These are phyloP conservation scores for Ehretia macrophylla DNA, from an alignment of 257 asterid genomes.

Conservation along the genomic window DNA sequence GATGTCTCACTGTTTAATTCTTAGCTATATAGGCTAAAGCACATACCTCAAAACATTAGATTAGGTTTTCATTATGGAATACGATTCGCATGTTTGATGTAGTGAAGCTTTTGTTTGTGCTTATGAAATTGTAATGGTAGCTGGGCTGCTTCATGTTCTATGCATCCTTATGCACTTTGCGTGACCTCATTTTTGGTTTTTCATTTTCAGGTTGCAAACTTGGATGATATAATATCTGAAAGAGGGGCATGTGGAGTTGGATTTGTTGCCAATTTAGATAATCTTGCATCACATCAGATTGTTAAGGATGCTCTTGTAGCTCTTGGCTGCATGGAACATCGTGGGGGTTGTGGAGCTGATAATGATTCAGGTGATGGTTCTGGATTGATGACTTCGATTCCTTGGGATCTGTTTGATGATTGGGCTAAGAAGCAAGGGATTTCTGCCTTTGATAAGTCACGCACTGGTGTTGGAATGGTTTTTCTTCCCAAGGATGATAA, in stretches of 20 bases:
- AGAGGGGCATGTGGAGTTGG: slow-evolving; percentile 99
- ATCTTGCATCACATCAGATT: slow-evolving; percentile 67
- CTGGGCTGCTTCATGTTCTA: background rate
- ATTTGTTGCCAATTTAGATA: slow-evolving; percentile 89
- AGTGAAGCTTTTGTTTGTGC: background rate
- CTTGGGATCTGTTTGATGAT: slow-evolving; percentile 83
- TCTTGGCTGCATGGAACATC: slow-evolving; percentile 99
- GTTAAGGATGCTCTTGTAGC: slow-evolving; percentile 93
- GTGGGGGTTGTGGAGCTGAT: slow-evolving; percentile 99
- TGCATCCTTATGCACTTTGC: background rate
- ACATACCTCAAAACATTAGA: background rate
- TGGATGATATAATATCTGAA: slow-evolving; percentile 85
- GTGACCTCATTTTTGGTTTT: slow-evolving; percentile 1
- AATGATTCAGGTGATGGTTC: slow-evolving; percentile 99
- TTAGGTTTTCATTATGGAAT: background rate
- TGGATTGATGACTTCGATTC: slow-evolving; percentile 92
- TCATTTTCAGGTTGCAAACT: slow-evolving; percentile 66
- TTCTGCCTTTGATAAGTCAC: slow-evolving; percentile 60
- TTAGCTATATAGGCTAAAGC: background rate
- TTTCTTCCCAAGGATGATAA: slow-evolving; percentile 83
- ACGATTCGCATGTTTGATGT: background rate
- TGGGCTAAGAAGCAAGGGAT: slow-evolving; percentile 90
- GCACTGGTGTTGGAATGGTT: slow-evolving; percentile 93
- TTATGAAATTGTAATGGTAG: no score
- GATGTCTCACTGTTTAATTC: no score